Conservation (phyloP, 75 land plant species). For the Pinus tabuliformis region DNA sequence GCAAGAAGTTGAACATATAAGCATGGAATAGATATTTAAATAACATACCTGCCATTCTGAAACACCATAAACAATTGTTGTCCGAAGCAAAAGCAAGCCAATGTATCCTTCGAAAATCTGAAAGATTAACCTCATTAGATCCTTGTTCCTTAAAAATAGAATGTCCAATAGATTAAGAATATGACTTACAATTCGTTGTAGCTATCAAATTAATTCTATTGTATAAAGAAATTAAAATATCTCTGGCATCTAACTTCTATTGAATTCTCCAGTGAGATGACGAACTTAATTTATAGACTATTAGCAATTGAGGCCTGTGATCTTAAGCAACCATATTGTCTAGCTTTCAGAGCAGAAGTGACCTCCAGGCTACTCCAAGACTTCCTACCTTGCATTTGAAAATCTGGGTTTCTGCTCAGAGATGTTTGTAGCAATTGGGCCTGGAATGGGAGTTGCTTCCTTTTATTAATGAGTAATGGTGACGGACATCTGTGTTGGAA, state of each 20-base stretch:
- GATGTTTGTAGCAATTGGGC: too few species aligned
- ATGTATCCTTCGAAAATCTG: constrained; percentile 92
- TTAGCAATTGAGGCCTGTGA: too few species aligned
- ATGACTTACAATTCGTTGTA: not conserved
- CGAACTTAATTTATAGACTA: not conserved
- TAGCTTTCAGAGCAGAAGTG: too few species aligned
- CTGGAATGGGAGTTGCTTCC: too few species aligned
- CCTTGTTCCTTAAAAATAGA: not conserved
- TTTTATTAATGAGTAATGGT: too few species aligned
- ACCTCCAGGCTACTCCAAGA: too few species aligned
- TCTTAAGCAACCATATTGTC: too few species aligned
- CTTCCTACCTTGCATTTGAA: too few species aligned
- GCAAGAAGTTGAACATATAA: not conserved
- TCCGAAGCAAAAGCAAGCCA: constrained; percentile 68
- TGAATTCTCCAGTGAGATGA: not conserved
- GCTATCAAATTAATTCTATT: not conserved
- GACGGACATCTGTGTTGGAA: too few species aligned
- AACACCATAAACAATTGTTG: constrained; percentile 49
- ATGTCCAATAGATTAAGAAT: not conserved
- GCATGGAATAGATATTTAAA: not conserved
- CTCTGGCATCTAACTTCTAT: not conserved
- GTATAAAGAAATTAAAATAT: not conserved
- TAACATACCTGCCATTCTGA: constrained; percentile 91
- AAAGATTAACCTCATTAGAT: not conserved
- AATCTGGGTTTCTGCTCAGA: too few species aligned